Evolutionary conservation across 2,329 filamentous ascomycete genomes (phyloP).

Genomic region (Fusarium sp.): DNA sequence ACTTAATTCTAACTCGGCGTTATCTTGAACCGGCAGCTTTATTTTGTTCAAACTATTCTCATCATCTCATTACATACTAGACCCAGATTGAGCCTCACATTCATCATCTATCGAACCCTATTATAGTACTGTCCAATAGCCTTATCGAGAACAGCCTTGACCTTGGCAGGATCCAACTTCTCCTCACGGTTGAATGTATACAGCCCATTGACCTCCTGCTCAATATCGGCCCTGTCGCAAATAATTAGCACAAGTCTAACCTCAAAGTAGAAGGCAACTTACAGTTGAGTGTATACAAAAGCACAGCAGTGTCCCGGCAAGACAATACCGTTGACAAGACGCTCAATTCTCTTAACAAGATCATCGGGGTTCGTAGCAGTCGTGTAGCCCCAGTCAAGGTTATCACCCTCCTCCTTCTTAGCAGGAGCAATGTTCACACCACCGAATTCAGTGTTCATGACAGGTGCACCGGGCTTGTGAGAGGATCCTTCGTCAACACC

Average conservation of each 20-base stretch:
- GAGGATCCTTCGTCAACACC: constrained; percentile 58
- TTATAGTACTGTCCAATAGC: constrained; percentile 61
- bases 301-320: constrained; percentile 67
- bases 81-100: background rate
- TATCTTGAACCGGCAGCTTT: background rate
- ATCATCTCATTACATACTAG: background rate
- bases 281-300: constrained; percentile 75
- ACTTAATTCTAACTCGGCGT: fast-evolving
- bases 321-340: constrained; percentile 67
- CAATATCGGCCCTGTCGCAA: constrained; percentile 63
- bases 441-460: constrained; percentile 75
- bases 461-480: constrained; percentile 66
- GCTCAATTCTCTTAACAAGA: constrained; percentile 67
- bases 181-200: constrained; percentile 71
- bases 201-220: constrained; percentile 75
- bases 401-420: constrained; percentile 52
- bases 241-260: constrained; percentile 12
- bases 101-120: constrained; percentile 29
- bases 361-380: constrained; percentile 71
- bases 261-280: constrained; percentile 45
- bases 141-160: constrained; percentile 68
- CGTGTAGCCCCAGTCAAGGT: constrained; percentile 74
- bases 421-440: constrained; percentile 72
- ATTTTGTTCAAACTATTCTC: background rate
- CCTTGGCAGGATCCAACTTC: constrained; percentile 67